These are phyloP conservation scores for Grosmannia penicillata DNA, from an alignment of 2,329 filamentous ascomycete genomes.

Conservation along the genomic window DNA sequence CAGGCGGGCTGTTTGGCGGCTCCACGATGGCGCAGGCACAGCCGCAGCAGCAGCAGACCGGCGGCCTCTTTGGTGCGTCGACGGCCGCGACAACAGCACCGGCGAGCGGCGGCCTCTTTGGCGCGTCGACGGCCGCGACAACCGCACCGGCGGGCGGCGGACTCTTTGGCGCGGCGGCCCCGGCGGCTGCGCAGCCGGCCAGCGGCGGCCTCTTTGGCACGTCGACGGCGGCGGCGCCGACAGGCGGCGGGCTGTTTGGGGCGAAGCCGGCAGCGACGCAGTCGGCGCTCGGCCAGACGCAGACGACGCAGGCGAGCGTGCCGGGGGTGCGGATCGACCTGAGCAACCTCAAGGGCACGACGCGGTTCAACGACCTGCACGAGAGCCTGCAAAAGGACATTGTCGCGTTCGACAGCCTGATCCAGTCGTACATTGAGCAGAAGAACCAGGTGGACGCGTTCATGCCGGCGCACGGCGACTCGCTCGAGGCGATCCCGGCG, in stretches of 20 bases:
- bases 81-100: constrained; percentile 15
- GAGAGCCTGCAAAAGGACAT: constrained; percentile 70
- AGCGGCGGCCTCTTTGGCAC: constrained; percentile 3
- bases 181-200: not conserved
- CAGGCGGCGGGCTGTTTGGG: constrained; percentile 13
- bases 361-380: constrained; percentile 80
- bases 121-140: not conserved
- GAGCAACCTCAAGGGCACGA: constrained; percentile 67
- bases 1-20: constrained; percentile 5
- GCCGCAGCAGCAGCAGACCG: not conserved
- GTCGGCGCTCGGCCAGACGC: constrained; percentile 6
- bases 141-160: not conserved
- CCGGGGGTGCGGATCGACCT: constrained; percentile 68
- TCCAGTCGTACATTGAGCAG: constrained; percentile 65
- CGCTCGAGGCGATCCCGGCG: constrained; percentile 21
- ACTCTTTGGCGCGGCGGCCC: not conserved
- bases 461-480: constrained; percentile 37
- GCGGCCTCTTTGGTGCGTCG: constrained; percentile 8
- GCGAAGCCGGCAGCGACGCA: not conserved
- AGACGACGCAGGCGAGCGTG: constrained; percentile 37
- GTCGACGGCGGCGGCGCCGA: constrained; percentile 1
- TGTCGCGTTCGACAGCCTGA: constrained; percentile 61
- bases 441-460: constrained; percentile 63
- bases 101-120: constrained; percentile 10
- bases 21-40: not conserved